Evolutionary conservation across 2,329 filamentous ascomycete genomes (phyloP).

Genomic region (Fusarium nygamai): DNA sequence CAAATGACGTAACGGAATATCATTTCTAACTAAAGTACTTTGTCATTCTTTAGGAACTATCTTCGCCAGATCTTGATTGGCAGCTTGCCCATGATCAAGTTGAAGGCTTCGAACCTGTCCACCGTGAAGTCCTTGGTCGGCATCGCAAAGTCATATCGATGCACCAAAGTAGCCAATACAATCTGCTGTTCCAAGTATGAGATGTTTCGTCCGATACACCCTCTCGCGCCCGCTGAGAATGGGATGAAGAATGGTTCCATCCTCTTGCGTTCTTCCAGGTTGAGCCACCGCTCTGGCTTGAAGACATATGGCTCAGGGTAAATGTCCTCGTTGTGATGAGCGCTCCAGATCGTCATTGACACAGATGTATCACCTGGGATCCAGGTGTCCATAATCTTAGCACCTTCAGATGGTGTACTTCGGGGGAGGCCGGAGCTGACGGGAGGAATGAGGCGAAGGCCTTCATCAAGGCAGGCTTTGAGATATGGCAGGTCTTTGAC

Average conservation of each 20-base stretch:
- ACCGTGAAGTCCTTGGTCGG: neutral
- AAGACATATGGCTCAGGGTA: conserved; percentile 54
- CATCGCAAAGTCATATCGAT: conserved; percentile 53
- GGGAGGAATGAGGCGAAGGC: conserved; percentile 47
- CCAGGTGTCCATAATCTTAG: conserved; percentile 44
- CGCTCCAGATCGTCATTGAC: conserved; percentile 50
- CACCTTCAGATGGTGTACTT: conserved; percentile 44
- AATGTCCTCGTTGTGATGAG: conserved; percentile 52
- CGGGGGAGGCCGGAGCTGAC: conserved; percentile 43
- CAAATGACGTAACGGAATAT: neutral
- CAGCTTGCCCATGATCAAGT: conserved; percentile 1
- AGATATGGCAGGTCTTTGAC: conserved; percentile 63
- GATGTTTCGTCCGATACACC: conserved; percentile 54
- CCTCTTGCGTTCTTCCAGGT: conserved; percentile 43
- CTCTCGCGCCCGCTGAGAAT: conserved; percentile 54
- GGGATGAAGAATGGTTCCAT: conserved; percentile 52
- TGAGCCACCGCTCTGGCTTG: conserved; percentile 54
- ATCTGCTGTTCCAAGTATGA: conserved; percentile 58
- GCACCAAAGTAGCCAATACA: conserved; percentile 53
- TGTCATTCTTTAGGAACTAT: neutral
- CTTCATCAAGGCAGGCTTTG: conserved; percentile 61
- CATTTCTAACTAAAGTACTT: neutral
- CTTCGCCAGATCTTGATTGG: neutral
- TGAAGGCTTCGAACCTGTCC: neutral
- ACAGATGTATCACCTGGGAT: conserved; percentile 53